Evolutionary conservation across 2,329 filamentous ascomycete genomes (phyloP).

Genomic region (Aspergillus unguis): DNA sequence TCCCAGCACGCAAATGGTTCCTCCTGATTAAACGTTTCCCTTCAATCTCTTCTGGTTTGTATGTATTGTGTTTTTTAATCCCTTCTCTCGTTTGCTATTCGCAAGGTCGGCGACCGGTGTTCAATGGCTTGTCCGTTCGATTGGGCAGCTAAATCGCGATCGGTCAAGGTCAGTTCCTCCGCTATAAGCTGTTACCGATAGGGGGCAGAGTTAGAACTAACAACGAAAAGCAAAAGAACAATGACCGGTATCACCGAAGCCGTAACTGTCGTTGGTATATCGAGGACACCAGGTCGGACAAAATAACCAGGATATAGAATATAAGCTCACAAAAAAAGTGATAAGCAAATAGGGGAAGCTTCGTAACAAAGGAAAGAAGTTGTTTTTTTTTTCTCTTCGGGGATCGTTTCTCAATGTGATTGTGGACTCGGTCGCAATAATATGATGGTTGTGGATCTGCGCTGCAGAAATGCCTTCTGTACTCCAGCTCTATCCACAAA

Average conservation of each 20-base stretch:
- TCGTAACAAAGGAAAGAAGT: slow-evolving; percentile 17
- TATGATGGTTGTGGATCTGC: slow-evolving; percentile 26
- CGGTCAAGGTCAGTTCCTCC: slow-evolving; percentile 15
- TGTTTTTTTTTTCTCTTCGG: slow-evolving; percentile 15
- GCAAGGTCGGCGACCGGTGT: slow-evolving; percentile 6
- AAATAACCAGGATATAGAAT: slow-evolving; percentile 8
- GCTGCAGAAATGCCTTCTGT: slow-evolving; percentile 26
- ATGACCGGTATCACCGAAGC: slow-evolving; percentile 15
- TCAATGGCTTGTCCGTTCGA: slow-evolving; percentile 14
- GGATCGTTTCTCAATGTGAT: slow-evolving; percentile 11
- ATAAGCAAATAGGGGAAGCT: slow-evolving; percentile 8
- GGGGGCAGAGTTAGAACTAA: slow-evolving; percentile 14
- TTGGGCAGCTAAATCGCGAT: slow-evolving; percentile 19
- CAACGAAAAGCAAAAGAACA: slow-evolving; percentile 14
- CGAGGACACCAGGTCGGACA: slow-evolving; percentile 22
- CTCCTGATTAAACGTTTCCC: slow-evolving; percentile 10
- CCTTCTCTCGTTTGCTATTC: too few relatives aligned
- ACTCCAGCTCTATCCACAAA: slow-evolving; percentile 21
- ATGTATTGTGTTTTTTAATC: neutral
- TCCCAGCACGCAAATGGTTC: slow-evolving; percentile 21
- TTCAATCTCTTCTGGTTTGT: slow-evolving; percentile 9
- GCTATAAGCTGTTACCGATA: slow-evolving; percentile 17
- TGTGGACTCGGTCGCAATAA: slow-evolving; percentile 16
- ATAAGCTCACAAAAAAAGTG: slow-evolving; percentile 12
- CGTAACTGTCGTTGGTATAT: slow-evolving; percentile 14